Percentiles rank a stretch among this genome's conserved stretches.
These are phyloP conservation scores for Penicillium corylophilum DNA, from an alignment of 2,329 filamentous ascomycete genomes.

Conservation along the genomic window DNA sequence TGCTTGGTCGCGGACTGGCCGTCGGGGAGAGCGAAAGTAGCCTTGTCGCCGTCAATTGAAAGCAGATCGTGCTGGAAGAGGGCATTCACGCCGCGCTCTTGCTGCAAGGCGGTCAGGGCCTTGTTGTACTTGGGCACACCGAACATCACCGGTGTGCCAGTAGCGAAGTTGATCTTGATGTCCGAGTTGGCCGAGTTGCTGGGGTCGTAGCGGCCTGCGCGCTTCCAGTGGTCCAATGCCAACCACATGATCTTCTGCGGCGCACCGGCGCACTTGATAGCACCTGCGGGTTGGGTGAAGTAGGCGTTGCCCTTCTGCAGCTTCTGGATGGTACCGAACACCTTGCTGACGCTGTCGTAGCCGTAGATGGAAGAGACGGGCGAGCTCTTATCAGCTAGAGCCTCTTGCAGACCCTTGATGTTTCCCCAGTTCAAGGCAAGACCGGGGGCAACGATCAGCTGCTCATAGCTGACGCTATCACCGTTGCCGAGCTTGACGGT, in stretches of 20 bases:
- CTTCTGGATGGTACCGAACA: constrained; percentile 49
- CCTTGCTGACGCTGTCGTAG: constrained; percentile 57
- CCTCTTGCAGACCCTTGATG: constrained; percentile 58
- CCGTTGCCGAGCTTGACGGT: constrained; percentile 56
- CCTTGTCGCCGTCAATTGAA: constrained; percentile 54
- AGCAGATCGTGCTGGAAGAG: constrained; percentile 60
- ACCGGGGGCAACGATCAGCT: constrained; percentile 63
- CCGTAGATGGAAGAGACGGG: constrained; percentile 59
- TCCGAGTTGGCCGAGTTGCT: constrained; percentile 40
- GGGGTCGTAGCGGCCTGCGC: constrained; percentile 51
- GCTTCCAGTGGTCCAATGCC: constrained; percentile 60
- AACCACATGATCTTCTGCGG: constrained; percentile 65
- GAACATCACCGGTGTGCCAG: constrained; percentile 58
- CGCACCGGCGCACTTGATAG: constrained; percentile 62
- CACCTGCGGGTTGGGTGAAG: constrained; percentile 60
- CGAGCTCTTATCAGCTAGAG: constrained; percentile 49
- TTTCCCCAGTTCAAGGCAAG: constrained; percentile 53
- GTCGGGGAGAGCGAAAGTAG: constrained; percentile 50
- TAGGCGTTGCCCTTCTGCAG: constrained; percentile 54
- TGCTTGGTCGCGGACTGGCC: constrained; percentile 47
- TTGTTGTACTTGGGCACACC: constrained; percentile 61
- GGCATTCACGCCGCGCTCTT: constrained; percentile 57
- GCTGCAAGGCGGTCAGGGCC: constrained; percentile 53
- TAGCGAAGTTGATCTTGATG: constrained; percentile 57
- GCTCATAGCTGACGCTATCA: constrained; percentile 60